Percentiles rank a stretch among this genome's conserved stretches.
Conservation (phyloP, 1,139 yeast genomes). For the Sugiyamaella sp. region DNA sequence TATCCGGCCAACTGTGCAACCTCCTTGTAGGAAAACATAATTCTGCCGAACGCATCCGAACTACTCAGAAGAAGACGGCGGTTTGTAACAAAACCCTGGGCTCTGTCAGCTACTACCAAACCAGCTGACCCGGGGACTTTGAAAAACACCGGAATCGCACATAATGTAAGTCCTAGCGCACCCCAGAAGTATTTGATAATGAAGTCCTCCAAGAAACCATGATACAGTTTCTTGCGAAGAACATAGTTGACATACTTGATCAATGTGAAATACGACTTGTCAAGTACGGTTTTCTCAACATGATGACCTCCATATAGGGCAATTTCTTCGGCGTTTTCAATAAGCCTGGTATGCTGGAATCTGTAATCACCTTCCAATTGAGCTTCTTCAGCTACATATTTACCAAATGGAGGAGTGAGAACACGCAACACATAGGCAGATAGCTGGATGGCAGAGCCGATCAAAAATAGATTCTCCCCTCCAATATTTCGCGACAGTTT, state of each 20-base stretch:
- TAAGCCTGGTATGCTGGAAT: conserved; percentile 78
- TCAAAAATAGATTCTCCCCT: conserved; percentile 78
- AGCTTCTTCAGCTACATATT: conserved; percentile 75
- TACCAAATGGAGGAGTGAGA: conserved; percentile 90
- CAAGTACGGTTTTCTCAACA: conserved; percentile 77
- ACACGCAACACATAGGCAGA: conserved; percentile 74
- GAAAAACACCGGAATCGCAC: conserved; percentile 88
- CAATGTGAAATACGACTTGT: conserved; percentile 77
- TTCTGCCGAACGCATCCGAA: conserved; percentile 85
- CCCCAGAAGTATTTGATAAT: conserved; percentile 95
- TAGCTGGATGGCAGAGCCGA: conserved; percentile 79
- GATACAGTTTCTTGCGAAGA: conserved; percentile 75
- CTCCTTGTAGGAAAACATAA: conserved; percentile 83
- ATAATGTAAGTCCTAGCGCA: conserved; percentile 85
- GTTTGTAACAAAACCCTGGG: conserved; percentile 78
- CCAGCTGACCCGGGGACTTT: conserved; percentile 52
- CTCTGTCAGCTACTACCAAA: conserved; percentile 38
- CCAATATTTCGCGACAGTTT: conserved; percentile 77
- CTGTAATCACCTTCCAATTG: conserved; percentile 85
- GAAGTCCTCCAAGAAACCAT: conserved; percentile 61
- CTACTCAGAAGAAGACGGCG: conserved; percentile 83
- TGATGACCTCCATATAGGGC: conserved; percentile 83
- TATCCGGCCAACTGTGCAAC: conserved; percentile 85
- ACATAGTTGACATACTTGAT: conserved; percentile 80
- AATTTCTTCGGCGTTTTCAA: conserved; percentile 80